Conservation (phyloP, 345 rosid species). For the Rubroshorea leprosula region DNA sequence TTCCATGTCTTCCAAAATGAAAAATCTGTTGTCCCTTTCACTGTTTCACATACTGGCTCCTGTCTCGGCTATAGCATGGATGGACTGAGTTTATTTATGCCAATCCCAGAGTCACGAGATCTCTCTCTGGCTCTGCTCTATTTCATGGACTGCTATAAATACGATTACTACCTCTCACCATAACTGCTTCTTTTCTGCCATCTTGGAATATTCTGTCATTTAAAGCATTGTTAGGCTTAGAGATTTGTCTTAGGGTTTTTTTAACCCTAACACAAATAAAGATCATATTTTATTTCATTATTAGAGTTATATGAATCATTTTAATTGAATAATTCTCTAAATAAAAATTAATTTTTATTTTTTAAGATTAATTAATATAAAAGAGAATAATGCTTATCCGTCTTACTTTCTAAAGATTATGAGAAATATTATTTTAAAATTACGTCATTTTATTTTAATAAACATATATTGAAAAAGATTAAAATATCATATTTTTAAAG, state of each 20-base stretch:
- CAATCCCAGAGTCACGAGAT: not conserved
- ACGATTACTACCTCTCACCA: not conserved
- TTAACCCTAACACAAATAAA: too few relatives aligned
- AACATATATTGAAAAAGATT: too few relatives aligned
- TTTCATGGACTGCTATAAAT: not conserved
- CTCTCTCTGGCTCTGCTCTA: not conserved
- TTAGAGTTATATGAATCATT: too few relatives aligned
- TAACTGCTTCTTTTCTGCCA: not conserved
- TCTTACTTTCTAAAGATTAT: too few relatives aligned
- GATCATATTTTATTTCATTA: too few relatives aligned
- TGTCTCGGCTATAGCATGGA: not conserved
- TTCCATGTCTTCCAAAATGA: not conserved
- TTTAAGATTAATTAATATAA: too few relatives aligned
- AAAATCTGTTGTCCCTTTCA: not conserved
- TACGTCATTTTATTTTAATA: too few relatives aligned
- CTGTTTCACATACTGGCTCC: not conserved
- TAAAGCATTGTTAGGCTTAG: not conserved
- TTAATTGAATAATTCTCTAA: too few relatives aligned
- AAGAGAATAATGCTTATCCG: too few relatives aligned
- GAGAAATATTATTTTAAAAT: too few relatives aligned
- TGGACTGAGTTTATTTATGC: not conserved
- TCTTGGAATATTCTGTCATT: not conserved
- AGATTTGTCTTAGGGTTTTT: not conserved
- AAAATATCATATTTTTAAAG: too few relatives aligned
- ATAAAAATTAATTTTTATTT: too few relatives aligned